Evolutionary conservation across 164 flowering plant genomes (phyloP), one percentile per base, ranked within the genome.

Genomic region (Houttuynia cordata): DNA sequence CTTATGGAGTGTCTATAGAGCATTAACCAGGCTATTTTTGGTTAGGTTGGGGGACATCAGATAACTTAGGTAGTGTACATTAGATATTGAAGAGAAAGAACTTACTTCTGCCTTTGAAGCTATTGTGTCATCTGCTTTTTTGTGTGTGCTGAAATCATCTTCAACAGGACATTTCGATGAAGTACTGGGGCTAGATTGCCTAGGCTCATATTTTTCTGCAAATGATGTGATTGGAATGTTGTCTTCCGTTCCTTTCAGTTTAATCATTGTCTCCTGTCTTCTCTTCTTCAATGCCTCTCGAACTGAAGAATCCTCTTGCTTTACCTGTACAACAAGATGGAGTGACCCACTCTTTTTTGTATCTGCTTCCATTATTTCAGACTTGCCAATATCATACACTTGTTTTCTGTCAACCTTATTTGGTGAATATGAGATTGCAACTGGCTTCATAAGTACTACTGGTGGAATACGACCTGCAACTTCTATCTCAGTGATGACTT

Each of bases 31-130:
- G n/a, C 14, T 4, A 7, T 45, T 53, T 19, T 53, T 53, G 22
- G 19, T n/a, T n/a, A n/a, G n/a, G n/a, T n/a, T n/a, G 17, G 30
- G n/a, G n/a, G 15, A 21, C 20, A 53, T 21, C 37, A 30, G 37
- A 30, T 30, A 30, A 2, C 6, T n/a, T 30, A 2, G 37, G 2
- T 30, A 30, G 37, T 30, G 2, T 30, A 50, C 21, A 19, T 62
- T 23, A 40, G 50, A 19, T 61, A 4, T 18, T 19, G 10, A 2
- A 53, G 23, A 30, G 41, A 39, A 59, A 51, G 49, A 63, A 58
- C 90, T 77, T 84, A 84, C 90, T 41, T 23, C 74, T 56, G 71
- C 68, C 54, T 59, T 63, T 60, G 70, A 24, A 58, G 63, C 30
- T 40, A 20, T 65, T 24, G 40, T 58, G 37, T 24, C 9, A 6